Base-by-base conservation (phyloP, 495 filamentous ascomycete genomes). In the Bacidia rubella region DNA sequence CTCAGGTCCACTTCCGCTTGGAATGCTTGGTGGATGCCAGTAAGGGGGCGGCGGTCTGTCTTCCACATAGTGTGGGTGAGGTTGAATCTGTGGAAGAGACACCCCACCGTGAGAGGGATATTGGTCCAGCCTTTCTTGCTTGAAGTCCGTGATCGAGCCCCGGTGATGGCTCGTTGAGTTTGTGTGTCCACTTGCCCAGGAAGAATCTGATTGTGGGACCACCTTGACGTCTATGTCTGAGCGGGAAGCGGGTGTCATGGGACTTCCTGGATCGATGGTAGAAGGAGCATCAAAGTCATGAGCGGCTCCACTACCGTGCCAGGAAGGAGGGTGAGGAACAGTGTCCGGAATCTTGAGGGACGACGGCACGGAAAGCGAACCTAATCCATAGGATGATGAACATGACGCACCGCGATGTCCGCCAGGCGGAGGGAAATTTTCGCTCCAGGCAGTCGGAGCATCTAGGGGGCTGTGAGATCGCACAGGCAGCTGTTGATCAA, bases 391-490 rank as follows among this genome's bases (percentile, higher is more conserved):
- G 19, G 10, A 38, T 9, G 47, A 38, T 11, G 21, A 26, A 35
- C 19, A n/a, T 50, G 47, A 50, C n/a, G 26, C 24, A 50, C 25
- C n/a, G 26, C n/a, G 26, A 2, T 50, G 47, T 38, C 32, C 47
- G 22, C 26, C 38, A 1, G 47, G 17, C 17, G 17, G 23, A 19
- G 24, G 29, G 10, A 38, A 35, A 21, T 50, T 20, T 29, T n/a
- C n/a, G n/a, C 15, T 35, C 47, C 47, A 50, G 47, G 25, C 47
- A 25, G n/a, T 50, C 19, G 47, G 47, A 38, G 25, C 47, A 50
- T 29, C 4, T 24, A 50, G 22, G 47, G 47, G 47, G 47, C 47
- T 50, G 47, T 50, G 47, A 25, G 22, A 47, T 19, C 26, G 47
- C 9, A 29, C 25, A 15, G 25, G 24, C 32, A 32, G 47, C 47